Conservation (phyloP, 1,284 basidiomycete genomes). For the Trametes versicolor region DNA sequence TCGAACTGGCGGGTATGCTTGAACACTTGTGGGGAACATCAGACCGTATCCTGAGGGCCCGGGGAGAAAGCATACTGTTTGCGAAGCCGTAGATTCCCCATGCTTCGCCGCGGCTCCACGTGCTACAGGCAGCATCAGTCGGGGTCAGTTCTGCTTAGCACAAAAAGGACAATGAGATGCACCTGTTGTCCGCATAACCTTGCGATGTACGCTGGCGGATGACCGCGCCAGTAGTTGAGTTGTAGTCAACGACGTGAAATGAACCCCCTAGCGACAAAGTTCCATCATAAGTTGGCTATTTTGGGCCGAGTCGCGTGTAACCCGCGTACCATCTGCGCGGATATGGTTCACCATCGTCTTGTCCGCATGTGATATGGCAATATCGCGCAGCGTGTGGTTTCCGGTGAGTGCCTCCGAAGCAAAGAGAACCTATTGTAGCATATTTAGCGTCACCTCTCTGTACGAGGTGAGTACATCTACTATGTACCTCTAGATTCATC, state of each 20-base stretch:
- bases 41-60: background rate
- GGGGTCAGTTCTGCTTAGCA: background rate
- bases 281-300: too few species aligned
- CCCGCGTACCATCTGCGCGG: constrained; percentile 61
- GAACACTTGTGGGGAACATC: constrained; percentile 56
- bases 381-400: constrained; percentile 64
- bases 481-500: constrained; percentile 72
- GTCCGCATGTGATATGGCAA: constrained; percentile 71
- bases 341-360: constrained; percentile 75
- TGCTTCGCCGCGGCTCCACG: constrained; percentile 77
- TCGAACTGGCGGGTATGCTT: constrained; percentile 56
- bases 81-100: constrained; percentile 79
- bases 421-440: constrained; percentile 55
- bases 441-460: background rate
- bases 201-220: constrained; percentile 65
- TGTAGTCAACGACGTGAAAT: constrained; percentile 76
- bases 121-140: constrained; percentile 50
- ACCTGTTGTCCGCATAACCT: constrained; percentile 68
- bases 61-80: constrained; percentile 57
- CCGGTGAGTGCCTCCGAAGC: constrained; percentile 62
- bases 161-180: background rate
- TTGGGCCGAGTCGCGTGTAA: background rate
- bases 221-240: constrained; percentile 68
- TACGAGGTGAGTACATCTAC: background rate
- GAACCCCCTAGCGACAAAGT: constrained; percentile 56